Evolutionary conservation across 2,329 filamentous ascomycete genomes (phyloP), one percentile per base, ranked within the genome.

Genomic region (Aureobasidium sp.): DNA sequence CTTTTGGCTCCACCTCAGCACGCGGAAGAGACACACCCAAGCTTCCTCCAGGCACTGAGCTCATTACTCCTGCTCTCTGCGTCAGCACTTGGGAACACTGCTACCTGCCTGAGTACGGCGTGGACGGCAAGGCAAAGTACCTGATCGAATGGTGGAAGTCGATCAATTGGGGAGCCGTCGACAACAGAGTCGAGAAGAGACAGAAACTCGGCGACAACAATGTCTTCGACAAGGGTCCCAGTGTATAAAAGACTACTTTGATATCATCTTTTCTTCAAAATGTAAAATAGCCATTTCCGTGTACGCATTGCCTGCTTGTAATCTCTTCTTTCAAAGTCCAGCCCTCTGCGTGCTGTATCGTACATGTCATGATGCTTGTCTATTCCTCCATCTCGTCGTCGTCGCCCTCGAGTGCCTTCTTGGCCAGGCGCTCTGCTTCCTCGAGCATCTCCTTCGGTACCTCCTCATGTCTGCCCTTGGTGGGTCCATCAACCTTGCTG

Each of bases 21-120:
- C 62, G 50, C 39, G 69, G 67, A 16, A 64, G 66, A 63, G 67
- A 69, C 51, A 71, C 67, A 64, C 66, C 70, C 14, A 75, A 73
- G 61, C 74, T 81, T 63, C 81, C 85, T 5, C 85, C 88, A 1
- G 88, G 88, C 42, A 87, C 86, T 62, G 81, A 85, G 65, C 82
- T 88, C 53, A 75, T 92, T 37, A 80, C 85, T 61, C 92, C 93
- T 13, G 80, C 97, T 64, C 78, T 99, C 68, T 97, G 93, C 73
- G 82, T 97, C 63, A 97, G 91, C 77, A 96, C 91, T 5, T 99
- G 94, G 94, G 88, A 97, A 79, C 94, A 97, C 76, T 87, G 88
- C 9, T 99, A 89, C 85, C 77, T 97, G 73, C 82, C 84, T 61
- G 91, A 97, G 74, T 97, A 89, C 75, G 87, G 87, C 5, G 74